A percentile compares a stretch with the other conserved stretches of the same genome.
phyloP scores from a whole-genome alignment of 1,139 yeast species.

The Hansenula lynferdii region DNA sequence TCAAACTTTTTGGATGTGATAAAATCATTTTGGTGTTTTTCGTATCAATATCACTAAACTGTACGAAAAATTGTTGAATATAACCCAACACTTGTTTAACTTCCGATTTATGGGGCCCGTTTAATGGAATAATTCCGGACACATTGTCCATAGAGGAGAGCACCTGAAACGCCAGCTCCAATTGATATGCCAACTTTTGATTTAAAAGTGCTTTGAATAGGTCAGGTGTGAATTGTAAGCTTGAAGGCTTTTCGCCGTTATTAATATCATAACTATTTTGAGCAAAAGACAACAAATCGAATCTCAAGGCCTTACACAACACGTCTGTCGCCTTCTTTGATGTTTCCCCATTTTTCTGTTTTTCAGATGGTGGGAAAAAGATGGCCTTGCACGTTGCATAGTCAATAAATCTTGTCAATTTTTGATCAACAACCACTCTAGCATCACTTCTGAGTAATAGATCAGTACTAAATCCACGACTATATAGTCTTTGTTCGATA shows the following conservation, averaged over 20 bases:
- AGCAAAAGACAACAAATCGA: conserved; percentile 53
- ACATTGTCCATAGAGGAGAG: conserved; percentile 40
- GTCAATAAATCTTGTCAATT: conserved; percentile 34
- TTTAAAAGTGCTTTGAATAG: conserved; percentile 35
- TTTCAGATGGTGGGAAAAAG: conserved; percentile 27
- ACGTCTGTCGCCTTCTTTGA: conserved; percentile 37
- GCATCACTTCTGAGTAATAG: conserved; percentile 39
- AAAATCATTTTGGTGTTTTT: conserved; percentile 37
- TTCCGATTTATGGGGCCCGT: conserved; percentile 22
- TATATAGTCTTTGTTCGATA: conserved; percentile 22
- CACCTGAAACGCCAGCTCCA: conserved; percentile 34
- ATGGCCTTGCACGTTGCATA: conserved; percentile 29
- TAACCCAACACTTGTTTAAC: conserved; percentile 23
- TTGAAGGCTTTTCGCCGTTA: conserved; percentile 29
- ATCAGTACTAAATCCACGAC: conserved; percentile 30
- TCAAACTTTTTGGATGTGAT: conserved; percentile 31
- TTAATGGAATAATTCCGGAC: conserved; percentile 34
- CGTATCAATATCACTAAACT: conserved; percentile 41
- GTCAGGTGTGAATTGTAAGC: conserved; percentile 36
- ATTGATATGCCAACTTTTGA: conserved; percentile 35
- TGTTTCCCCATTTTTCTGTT: conserved; percentile 23
- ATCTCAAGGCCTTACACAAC: conserved; percentile 41
- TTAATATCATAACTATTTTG: conserved; percentile 45
- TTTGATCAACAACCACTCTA: conserved; percentile 33
- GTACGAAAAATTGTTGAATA: conserved; percentile 27